These are phyloP conservation scores for Citrus reticulata DNA, from an alignment of 345 rosid species.

Conservation along the genomic window DNA sequence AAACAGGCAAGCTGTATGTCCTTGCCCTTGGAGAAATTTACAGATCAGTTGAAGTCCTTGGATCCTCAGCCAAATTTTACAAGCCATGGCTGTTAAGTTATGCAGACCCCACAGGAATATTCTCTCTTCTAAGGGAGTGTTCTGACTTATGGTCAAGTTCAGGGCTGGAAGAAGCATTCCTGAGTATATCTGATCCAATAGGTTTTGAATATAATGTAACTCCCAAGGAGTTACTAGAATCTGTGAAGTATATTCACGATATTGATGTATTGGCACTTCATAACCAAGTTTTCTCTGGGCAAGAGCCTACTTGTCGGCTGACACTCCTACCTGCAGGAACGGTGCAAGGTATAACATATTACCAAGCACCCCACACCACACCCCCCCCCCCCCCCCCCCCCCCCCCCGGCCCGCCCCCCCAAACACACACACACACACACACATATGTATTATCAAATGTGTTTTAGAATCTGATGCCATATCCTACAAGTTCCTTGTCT, in stretches of 20 bases:
- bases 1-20: conserved; percentile 57
- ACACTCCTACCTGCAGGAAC: conserved; percentile 44
- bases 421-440: too few species aligned
- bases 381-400: too few species aligned
- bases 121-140: conserved; percentile 57
- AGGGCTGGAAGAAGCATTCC: conserved; percentile 67
- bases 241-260: conserved; percentile 42
- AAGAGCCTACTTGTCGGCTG: conserved; percentile 52
- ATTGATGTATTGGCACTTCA: conserved; percentile 40
- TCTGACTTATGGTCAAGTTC: conserved; percentile 62
- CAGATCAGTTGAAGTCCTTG: conserved; percentile 65
- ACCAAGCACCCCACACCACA: accelerated
- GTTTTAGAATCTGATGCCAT: background rate
- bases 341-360: conserved; percentile 52
- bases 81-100: conserved; percentile 69
- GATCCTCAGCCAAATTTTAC: conserved; percentile 55
- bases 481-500: background rate
- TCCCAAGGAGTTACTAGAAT: conserved; percentile 38
- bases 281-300: conserved; percentile 37
- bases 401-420: too few species aligned
- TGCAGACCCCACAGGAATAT: conserved; percentile 24
- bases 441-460: background rate
- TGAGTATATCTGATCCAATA: conserved; percentile 31
- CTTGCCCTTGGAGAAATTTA: conserved; percentile 79
- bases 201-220: conserved; percentile 24